A percentile compares a stretch with the other conserved stretches of the same genome.
These are phyloP conservation scores for Aureobasidium lini DNA, from an alignment of 2,329 filamentous ascomycete genomes.

Conservation along the genomic window DNA sequence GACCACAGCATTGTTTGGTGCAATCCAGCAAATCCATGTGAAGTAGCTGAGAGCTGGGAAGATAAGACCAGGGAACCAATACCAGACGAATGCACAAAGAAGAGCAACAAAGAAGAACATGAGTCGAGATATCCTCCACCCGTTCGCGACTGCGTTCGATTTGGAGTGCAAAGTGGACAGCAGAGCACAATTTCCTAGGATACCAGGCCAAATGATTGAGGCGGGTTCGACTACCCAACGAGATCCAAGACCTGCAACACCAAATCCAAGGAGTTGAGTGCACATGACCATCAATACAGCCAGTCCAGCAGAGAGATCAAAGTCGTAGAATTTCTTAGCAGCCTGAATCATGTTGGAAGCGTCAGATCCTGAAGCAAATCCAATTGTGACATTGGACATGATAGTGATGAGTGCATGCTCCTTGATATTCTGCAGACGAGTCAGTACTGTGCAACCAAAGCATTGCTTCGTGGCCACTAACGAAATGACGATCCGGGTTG, in stretches of 20 bases:
- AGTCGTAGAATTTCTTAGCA: constrained; percentile 82
- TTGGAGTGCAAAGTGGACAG: constrained; percentile 72
- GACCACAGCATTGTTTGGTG: constrained; percentile 75
- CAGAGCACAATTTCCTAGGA: constrained; percentile 82
- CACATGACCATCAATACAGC: constrained; percentile 78
- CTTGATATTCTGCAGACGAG: constrained; percentile 18
- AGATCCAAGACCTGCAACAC: constrained; percentile 74
- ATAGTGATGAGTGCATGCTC: constrained; percentile 39
- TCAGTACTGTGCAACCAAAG: neutral
- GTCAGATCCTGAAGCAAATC: constrained; percentile 51
- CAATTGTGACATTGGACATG: constrained; percentile 41
- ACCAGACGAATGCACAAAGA: constrained; percentile 65
- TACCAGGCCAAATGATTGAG: constrained; percentile 88
- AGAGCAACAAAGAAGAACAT: constrained; percentile 76
- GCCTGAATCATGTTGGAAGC: constrained; percentile 61
- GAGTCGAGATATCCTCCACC: constrained; percentile 62
- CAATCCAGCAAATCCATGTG: constrained; percentile 83
- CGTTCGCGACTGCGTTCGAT: constrained; percentile 68
- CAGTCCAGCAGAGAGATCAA: constrained; percentile 67
- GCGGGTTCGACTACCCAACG: constrained; percentile 76
- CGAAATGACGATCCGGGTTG: constrained; percentile 23
- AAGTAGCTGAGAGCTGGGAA: constrained; percentile 84
- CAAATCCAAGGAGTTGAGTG: constrained; percentile 79
- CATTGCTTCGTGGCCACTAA: neutral
- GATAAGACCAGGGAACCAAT: constrained; percentile 75